Conservation (phyloP, 1,284 basidiomycete species). For the Sanghuangporus sanghuang region DNA sequence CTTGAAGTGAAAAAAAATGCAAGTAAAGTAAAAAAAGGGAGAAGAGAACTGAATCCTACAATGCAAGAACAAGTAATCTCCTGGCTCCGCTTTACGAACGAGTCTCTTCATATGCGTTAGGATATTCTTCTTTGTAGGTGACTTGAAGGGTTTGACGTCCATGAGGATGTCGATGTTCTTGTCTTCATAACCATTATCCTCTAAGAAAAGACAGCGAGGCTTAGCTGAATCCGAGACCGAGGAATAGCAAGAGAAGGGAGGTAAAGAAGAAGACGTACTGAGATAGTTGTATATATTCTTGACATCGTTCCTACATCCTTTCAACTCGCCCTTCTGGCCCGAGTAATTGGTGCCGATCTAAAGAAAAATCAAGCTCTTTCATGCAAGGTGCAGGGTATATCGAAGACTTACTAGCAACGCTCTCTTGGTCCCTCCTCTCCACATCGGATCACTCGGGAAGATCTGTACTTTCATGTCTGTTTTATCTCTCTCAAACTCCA, state of each 20-base stretch:
- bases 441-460: neutral
- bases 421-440: constrained; percentile 50
- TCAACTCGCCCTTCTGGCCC: constrained; percentile 55
- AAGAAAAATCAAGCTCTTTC: neutral
- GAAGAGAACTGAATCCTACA: constrained; percentile 39
- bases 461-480: neutral
- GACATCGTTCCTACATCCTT: constrained; percentile 88
- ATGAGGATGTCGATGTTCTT: constrained; percentile 87
- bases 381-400: neutral
- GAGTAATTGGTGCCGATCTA: constrained; percentile 85
- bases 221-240: neutral
- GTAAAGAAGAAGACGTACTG: constrained; percentile 35
- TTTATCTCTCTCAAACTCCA: neutral
- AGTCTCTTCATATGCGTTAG: constrained; percentile 86
- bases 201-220: constrained; percentile 29
- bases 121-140: constrained; percentile 78
- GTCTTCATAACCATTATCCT: constrained; percentile 61
- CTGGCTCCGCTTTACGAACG: constrained; percentile 68
- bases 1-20: neutral
- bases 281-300: constrained; percentile 74
- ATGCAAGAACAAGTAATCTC: constrained; percentile 91
- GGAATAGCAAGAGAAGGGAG: neutral
- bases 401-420: constrained; percentile 60
- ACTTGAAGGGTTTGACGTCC: constrained; percentile 59
- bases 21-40: neutral